Evolutionary conservation across 495 filamentous ascomycete genomes (phyloP).

Genomic region (Elaphomyces granulatus): DNA sequence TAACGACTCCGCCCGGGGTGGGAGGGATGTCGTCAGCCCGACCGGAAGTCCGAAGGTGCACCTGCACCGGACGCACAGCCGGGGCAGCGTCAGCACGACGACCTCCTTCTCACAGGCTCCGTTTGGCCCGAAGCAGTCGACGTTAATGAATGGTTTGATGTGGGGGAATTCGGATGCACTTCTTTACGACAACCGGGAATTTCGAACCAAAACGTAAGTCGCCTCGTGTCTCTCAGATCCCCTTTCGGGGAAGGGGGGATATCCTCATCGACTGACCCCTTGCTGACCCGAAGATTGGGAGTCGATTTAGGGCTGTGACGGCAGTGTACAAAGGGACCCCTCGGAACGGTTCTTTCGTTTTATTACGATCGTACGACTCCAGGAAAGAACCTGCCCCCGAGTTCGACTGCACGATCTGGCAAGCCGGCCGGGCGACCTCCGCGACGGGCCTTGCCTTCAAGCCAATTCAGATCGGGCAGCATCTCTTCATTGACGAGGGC

Average conservation of each 20-base stretch:
- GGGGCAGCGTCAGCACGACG: conserved; percentile 29
- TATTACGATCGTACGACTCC: conserved; percentile 90
- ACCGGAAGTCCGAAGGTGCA: conserved; percentile 23
- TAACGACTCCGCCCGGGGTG: conserved; percentile 40
- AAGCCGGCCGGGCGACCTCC: conserved; percentile 88
- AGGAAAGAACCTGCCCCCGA: conserved; percentile 78
- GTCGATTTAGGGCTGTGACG: conserved; percentile 85
- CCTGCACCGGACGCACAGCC: conserved; percentile 32
- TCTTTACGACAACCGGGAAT: conserved; percentile 69
- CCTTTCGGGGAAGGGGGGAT: not conserved
- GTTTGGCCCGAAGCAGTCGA: conserved; percentile 20
- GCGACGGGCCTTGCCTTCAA: conserved; percentile 92
- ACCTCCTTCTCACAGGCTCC: conserved; percentile 16
- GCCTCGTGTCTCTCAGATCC: not conserved
- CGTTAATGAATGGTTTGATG: conserved; percentile 30
- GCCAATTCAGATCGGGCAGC: conserved; percentile 84
- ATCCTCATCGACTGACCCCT: conserved; percentile 6
- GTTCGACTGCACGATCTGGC: conserved; percentile 86
- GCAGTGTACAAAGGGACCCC: conserved; percentile 76
- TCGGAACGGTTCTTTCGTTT: conserved; percentile 45
- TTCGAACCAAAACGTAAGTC: conserved; percentile 84
- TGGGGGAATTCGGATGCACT: conserved; percentile 45
- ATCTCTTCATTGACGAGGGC: conserved; percentile 87
- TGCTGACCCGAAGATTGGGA: not conserved
- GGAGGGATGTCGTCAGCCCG: conserved; percentile 25